Evolutionary conservation across 2,329 filamentous ascomycete species (phyloP), one percentile per base, ranked within the genome.

Genomic region (Beauveria bassiana): DNA sequence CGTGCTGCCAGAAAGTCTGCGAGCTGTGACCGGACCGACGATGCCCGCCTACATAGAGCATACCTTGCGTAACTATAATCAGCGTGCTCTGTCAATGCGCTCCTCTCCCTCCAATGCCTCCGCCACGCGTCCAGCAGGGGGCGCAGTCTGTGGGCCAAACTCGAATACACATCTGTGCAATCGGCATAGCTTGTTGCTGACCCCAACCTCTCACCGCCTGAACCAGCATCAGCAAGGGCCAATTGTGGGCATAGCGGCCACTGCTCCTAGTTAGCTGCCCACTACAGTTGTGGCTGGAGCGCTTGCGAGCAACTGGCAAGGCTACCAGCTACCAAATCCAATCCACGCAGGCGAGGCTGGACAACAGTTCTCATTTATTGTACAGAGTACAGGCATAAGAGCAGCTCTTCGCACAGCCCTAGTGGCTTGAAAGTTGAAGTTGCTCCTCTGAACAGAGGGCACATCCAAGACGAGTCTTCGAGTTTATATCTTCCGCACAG

Each of bases 71-170:
- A 54, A 12, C 12, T 20, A 34, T 43, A 20, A 54, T 42, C 18
- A 22, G 22, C 20, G 26, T 9, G 7, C 8, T 31, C 28, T 31
- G 8, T 31, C 28, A 31, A 31, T 31, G 28, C 28, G 8, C 28
- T 31, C 28, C 28, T 31, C 28, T 28, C 28, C 26, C 28, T 28
- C 28, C 28, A 28, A 7, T 28, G 7, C 7, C 22, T 38, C 46
- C 45, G 56, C 56, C 56, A 34, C 46, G 56, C 56, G 56, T 59
- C 46, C 46, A 59, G 34, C 46, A 24, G 43, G 56, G 49, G 56
- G 56, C 46, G 56, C 56, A 59, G 46, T 59, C 28, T 18, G 45
- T 58, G 46, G 56, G 22, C 56, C 22, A 59, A 49, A n/a, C 45
- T 26, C 28, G 28, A 57, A 57, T 28, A 50, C 50, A 49, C n/a